A percentile compares a stretch with the other conserved stretches of the same genome.
Evolutionary conservation across 73 alveolate species (phyloP).

Genomic region (Blepharisma stoltei): DNA sequence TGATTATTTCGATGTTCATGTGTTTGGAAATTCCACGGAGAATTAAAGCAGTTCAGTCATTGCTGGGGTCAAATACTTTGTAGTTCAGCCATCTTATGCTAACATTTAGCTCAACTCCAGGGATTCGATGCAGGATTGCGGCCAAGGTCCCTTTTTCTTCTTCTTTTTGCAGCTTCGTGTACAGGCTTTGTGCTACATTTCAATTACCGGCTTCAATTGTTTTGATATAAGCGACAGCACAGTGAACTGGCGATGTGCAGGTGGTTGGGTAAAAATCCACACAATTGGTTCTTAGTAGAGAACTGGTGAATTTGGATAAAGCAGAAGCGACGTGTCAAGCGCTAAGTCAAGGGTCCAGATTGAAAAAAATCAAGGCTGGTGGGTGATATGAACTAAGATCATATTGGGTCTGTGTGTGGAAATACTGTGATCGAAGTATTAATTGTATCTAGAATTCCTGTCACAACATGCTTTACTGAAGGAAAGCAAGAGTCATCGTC

Average conservation of each 20-base stretch:
- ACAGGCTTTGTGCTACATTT: neutral
- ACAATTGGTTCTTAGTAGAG: neutral
- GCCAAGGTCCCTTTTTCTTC: neutral
- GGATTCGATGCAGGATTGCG: neutral
- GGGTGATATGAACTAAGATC: neutral
- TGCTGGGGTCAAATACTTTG: conserved; percentile 9
- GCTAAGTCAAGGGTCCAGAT: conserved; percentile 1
- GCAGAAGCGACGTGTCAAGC: neutral
- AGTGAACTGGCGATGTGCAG: neutral
- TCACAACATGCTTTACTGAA: conserved; percentile 6
- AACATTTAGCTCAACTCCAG: neutral
- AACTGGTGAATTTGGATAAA: neutral
- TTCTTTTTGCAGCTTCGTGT: conserved; percentile 1
- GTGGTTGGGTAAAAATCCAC: neutral
- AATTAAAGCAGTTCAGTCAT: neutral
- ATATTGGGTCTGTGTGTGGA: neutral
- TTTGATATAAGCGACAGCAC: neutral
- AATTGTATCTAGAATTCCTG: neutral
- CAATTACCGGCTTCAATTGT: conserved; percentile 5
- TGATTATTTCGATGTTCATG: neutral
- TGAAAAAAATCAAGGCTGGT: neutral
- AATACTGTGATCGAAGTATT: conserved; percentile 11
- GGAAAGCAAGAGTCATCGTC: neutral
- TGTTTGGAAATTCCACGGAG: neutral
- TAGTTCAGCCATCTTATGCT: conserved; percentile 19